Conservation (phyloP, 352 stramenopile species). For the Phytophthora europaea region DNA sequence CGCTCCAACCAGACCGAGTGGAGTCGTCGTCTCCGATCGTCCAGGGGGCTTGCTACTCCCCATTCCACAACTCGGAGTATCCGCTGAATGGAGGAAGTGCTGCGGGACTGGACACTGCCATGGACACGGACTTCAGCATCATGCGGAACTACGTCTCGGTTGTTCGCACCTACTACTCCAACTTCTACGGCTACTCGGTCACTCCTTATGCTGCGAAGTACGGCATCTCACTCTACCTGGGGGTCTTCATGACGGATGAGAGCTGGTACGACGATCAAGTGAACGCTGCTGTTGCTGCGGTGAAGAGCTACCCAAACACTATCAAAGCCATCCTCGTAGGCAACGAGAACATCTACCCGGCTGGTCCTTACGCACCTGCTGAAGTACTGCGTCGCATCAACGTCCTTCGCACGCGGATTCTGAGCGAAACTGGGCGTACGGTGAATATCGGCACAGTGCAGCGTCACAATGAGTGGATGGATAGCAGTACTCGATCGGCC, state of each 20-base stretch:
- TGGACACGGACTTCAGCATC: slow-evolving; percentile 74
- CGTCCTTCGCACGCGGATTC: slow-evolving; percentile 42
- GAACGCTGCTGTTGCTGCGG: slow-evolving; percentile 49
- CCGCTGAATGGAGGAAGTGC: slow-evolving; percentile 53
- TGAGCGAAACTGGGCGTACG: slow-evolving; percentile 35
- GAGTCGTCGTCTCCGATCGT: slow-evolving; percentile 33
- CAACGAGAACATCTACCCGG: slow-evolving; percentile 78
- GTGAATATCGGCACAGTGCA: slow-evolving; percentile 82
- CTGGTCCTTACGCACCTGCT: slow-evolving; percentile 48
- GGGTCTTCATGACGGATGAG: slow-evolving; percentile 83
- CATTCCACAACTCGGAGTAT: slow-evolving; percentile 82
- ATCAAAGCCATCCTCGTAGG: slow-evolving; percentile 72
- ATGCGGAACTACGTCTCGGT: slow-evolving; percentile 72
- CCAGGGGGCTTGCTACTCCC: slow-evolving; percentile 75
- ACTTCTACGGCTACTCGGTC: slow-evolving; percentile 64
- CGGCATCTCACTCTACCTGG: slow-evolving; percentile 71
- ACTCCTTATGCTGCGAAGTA: slow-evolving; percentile 50
- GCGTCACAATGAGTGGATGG: slow-evolving; percentile 70
- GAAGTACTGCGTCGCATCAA: slow-evolving; percentile 52
- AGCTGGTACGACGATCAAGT: slow-evolving; percentile 68
- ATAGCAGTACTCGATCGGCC: slow-evolving; percentile 23
- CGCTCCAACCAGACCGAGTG: slow-evolving; percentile 5
- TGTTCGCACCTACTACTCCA: slow-evolving; percentile 86
- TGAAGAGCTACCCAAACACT: slow-evolving; percentile 62
- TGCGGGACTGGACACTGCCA: slow-evolving; percentile 52